Evolutionary conservation across 805 yeast genomes (phyloP), one percentile per base, ranked within the genome.

Genomic region (Starmerella cellae): DNA sequence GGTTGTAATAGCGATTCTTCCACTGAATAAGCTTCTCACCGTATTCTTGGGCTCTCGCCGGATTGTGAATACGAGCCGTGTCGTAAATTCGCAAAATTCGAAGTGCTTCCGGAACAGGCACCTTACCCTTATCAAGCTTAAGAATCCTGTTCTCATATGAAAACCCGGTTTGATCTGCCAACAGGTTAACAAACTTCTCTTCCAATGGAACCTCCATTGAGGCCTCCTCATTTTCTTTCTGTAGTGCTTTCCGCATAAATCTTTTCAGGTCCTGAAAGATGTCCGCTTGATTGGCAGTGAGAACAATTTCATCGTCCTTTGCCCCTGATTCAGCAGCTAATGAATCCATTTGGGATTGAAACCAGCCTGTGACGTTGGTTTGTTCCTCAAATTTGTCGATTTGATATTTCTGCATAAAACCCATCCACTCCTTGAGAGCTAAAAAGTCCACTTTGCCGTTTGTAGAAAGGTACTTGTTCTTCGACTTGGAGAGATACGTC

Each of bases 391-490:
- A 91, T 57, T 81, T 79, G 60, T 79, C 82, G 49, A 77, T 65
- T 60, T 91, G 98, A 55, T 87, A 85, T 48, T 74, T 71, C 4
- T 91, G 74, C 41, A 91, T 64, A 51, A 74, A 73, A 30, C 77
- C 74, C 37, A 91, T 66, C 88, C 95, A 84, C 32, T 74, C 60
- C 19, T 73, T 76, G 40, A 91, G 67, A 51, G 94, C 70, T 45
- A 67, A 63, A 49, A 87, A 67, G 59, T 91, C 79, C 52, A 91
- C 85, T 28, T 70, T 69, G 51, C 98, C 98, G 42, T 71, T 68
- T 49, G 82, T 82, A 54, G 83, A 83, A 46, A 91, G 67, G 55
- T 91, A 91, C 4, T 94, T 95, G 58, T 82, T 94, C 43, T 75
- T 63, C 21, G 41, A 23, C 4, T 26, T 8, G 51, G 71, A 69